phyloP scores from a whole-genome alignment of 2,329 filamentous ascomycete genomes.

The Hymenoscyphus infarciens region DNA sequence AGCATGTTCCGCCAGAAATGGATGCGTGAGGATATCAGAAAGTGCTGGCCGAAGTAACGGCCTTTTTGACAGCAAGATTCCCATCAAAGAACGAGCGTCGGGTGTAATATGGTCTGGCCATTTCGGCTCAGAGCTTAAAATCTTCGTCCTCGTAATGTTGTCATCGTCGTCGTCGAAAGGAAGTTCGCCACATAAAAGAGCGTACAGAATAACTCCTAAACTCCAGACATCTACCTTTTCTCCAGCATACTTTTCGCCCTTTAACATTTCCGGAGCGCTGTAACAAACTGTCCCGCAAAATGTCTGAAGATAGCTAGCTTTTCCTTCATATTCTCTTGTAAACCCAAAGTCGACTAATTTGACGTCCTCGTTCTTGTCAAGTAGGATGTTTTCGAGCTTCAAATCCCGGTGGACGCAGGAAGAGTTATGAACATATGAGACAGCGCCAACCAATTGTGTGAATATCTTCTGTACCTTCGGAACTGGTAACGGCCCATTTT shows the following conservation, averaged over 20 bases:
- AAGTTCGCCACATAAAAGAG: constrained; percentile 76
- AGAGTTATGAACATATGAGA: constrained; percentile 90
- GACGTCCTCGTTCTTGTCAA: constrained; percentile 96
- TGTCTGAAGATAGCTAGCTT: constrained; percentile 90
- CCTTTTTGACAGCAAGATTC: constrained; percentile 81
- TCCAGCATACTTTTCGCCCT: constrained; percentile 94
- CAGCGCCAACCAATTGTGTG: constrained; percentile 89
- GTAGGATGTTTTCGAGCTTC: constrained; percentile 92
- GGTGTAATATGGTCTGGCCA: constrained; percentile 77
- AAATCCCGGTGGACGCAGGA: constrained; percentile 95
- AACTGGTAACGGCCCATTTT: constrained; percentile 77
- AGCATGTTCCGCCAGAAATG: constrained; percentile 84
- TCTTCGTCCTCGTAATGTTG: constrained; percentile 76
- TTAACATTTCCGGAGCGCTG: constrained; percentile 96
- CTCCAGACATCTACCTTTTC: constrained; percentile 99
- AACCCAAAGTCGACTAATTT: constrained; percentile 98
- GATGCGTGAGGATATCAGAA: constrained; percentile 80
- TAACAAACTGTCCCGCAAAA: constrained; percentile 98
- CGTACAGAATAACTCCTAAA: constrained; percentile 79
- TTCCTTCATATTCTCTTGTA: constrained; percentile 93
- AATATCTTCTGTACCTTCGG: constrained; percentile 94
- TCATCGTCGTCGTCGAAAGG: constrained; percentile 98
- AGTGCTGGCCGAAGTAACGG: constrained; percentile 78
- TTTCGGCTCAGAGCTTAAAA: constrained; percentile 78
- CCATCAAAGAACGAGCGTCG: constrained; percentile 74